Evolutionary conservation across 2,329 filamentous ascomycete genomes (phyloP).

Genomic region (Colletotrichum theobromicola): DNA sequence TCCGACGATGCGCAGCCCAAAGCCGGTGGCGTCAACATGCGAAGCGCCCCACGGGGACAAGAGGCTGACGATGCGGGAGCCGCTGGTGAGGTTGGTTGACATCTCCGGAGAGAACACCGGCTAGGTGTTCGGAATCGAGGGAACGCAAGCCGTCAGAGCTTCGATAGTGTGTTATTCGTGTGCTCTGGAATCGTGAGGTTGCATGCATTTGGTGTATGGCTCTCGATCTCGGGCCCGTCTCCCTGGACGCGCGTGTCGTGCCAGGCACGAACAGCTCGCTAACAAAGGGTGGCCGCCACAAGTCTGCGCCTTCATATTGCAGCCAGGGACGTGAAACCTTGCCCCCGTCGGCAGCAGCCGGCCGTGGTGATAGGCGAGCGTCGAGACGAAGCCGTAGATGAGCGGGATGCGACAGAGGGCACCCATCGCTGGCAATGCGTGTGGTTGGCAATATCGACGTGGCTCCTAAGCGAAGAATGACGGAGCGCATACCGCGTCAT

Average conservation of each 20-base stretch:
- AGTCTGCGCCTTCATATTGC: neutral
- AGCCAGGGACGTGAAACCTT: neutral
- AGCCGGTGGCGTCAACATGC: neutral
- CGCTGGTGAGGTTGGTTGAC: neutral
- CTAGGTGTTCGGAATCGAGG: conserved; percentile 14
- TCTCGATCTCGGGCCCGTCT: conserved; percentile 11
- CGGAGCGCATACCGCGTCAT: neutral
- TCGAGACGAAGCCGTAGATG: neutral
- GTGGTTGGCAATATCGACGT: neutral
- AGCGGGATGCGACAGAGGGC: neutral
- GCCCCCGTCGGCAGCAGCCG: conserved; percentile 1
- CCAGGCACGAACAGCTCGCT: neutral
- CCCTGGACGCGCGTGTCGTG: neutral
- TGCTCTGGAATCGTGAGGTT: neutral
- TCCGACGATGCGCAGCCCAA: neutral
- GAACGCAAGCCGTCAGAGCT: neutral
- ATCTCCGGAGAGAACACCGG: neutral
- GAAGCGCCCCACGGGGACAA: neutral
- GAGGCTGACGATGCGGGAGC: neutral
- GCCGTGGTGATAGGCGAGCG: neutral
- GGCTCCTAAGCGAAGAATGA: neutral
- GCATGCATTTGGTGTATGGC: neutral
- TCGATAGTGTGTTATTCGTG: neutral
- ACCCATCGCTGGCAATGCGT: neutral
- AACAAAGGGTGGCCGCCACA: neutral